Percentiles rank a stretch among this genome's conserved stretches.
Conservation (phyloP, 352 stramenopile species). For the Pythium apleroticum region DNA sequence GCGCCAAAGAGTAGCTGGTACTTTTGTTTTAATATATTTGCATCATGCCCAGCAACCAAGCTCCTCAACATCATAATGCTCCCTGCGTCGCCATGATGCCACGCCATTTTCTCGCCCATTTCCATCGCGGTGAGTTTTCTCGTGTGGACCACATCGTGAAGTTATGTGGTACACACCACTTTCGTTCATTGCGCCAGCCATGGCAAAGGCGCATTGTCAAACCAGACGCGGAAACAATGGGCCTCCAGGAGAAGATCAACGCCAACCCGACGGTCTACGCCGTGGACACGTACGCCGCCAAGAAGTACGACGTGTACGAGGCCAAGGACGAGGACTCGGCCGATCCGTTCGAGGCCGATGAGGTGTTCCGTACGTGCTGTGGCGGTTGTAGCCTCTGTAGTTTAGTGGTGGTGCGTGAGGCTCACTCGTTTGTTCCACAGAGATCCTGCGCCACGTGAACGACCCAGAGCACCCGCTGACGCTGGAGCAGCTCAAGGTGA, state of each 20-base stretch:
- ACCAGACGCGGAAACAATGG: conserved; percentile 37
- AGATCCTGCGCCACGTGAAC: conserved; percentile 89
- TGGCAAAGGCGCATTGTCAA: background rate
- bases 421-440: conserved; percentile 28
- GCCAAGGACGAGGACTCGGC: conserved; percentile 58
- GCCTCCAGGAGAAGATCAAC: conserved; percentile 84
- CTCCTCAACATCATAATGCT: no score
- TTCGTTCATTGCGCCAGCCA: background rate
- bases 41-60: conserved; percentile 3
- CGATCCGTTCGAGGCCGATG: conserved; percentile 80
- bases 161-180: conserved; percentile 5
- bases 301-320: conserved; percentile 68
- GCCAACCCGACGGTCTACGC: conserved; percentile 88
- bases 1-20: conserved; percentile 16
- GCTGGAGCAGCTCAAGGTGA: conserved; percentile 93
- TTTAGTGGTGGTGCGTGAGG: background rate
- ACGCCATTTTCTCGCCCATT: background rate
- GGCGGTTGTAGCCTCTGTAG: background rate
- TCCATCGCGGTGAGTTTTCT: background rate
- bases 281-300: conserved; percentile 47
- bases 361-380: conserved; percentile 76
- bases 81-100: background rate
- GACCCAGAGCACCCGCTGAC: conserved; percentile 93
- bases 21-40: conserved; percentile 29
- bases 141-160: conserved; percentile 14